Conservation (phyloP, 192 early-diverging fungal species). For the Funneliformis mosseae region DNA sequence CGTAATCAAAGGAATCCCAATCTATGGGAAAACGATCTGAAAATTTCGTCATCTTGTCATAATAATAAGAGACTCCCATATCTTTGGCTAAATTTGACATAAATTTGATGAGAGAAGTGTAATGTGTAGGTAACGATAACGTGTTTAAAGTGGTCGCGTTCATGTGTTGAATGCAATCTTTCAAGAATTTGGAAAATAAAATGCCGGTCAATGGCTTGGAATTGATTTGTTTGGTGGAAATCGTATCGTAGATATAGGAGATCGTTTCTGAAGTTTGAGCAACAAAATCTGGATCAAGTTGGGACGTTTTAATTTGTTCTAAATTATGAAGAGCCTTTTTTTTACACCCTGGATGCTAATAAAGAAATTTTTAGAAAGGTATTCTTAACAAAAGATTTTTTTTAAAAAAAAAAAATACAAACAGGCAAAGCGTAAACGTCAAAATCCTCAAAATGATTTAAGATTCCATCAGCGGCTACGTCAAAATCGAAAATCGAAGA, state of each 20-base stretch:
- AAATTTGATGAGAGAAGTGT: background rate
- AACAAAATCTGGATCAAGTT: background rate
- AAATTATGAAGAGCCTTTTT: background rate
- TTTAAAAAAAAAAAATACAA: background rate
- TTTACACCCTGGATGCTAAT: background rate
- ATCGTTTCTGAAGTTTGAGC: background rate
- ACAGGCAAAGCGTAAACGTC: constrained; percentile 11
- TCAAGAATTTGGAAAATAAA: background rate
- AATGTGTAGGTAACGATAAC: background rate
- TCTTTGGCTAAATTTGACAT: background rate
- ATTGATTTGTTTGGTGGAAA: background rate
- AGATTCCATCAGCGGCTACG: constrained; percentile 19
- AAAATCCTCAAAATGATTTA: constrained; percentile 11
- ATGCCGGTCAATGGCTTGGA: background rate
- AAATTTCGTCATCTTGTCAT: background rate
- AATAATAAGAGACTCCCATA: background rate
- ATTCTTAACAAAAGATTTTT: background rate
- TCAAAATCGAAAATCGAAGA: background rate
- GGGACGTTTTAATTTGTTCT: background rate
- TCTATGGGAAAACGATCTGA: background rate
- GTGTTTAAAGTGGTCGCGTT: background rate
- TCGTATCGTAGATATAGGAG: background rate
- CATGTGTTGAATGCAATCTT: background rate
- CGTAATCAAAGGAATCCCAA: background rate
- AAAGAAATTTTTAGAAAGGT: background rate